Evolutionary conservation across 768 basidiomycete species (phyloP).

Genomic region (Podaxis sp.): DNA sequence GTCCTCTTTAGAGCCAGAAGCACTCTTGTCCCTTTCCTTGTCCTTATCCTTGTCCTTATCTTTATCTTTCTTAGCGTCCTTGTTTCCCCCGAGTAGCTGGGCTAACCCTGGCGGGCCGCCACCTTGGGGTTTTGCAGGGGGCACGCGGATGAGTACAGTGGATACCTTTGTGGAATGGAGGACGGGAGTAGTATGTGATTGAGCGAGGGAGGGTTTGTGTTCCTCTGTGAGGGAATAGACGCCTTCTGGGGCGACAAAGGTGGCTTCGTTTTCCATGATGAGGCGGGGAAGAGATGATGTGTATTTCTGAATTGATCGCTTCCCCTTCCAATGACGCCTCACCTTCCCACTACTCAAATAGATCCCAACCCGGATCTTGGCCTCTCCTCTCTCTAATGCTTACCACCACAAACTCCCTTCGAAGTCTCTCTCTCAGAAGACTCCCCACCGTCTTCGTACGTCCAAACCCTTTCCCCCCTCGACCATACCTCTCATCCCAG

Average conservation of each 20-base stretch:
- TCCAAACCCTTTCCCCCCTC: neutral
- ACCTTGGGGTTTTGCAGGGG: conserved; percentile 42
- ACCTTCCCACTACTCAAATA: conserved; percentile 14
- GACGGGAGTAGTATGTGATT: conserved; percentile 33
- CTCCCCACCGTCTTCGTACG: conserved; percentile 19
- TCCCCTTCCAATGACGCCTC: neutral
- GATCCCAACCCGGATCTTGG: conserved; percentile 39
- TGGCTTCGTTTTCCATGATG: conserved; percentile 75
- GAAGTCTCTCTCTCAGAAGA: conserved; percentile 15
- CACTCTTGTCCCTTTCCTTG: conserved; percentile 36
- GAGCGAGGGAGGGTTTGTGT: conserved; percentile 58
- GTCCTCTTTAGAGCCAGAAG: conserved; percentile 52
- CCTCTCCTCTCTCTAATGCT: conserved; percentile 30
- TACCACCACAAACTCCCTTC: conserved; percentile 27
- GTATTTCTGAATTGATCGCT: neutral
- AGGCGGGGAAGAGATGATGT: conserved; percentile 15
- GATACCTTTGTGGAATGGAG: conserved; percentile 61
- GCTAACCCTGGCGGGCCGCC: conserved; percentile 62
- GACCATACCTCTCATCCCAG: neutral
- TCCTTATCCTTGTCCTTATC: conserved; percentile 44
- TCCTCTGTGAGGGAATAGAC: conserved; percentile 88
- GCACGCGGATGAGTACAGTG: conserved; percentile 59
- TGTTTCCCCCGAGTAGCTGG: conserved; percentile 62
- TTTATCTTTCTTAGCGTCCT: conserved; percentile 60
- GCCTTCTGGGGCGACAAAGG: conserved; percentile 87